Evolutionary conservation across 495 filamentous ascomycete genomes (phyloP), one percentile per base, ranked within the genome.

Genomic region (Neurospora sp.): DNA sequence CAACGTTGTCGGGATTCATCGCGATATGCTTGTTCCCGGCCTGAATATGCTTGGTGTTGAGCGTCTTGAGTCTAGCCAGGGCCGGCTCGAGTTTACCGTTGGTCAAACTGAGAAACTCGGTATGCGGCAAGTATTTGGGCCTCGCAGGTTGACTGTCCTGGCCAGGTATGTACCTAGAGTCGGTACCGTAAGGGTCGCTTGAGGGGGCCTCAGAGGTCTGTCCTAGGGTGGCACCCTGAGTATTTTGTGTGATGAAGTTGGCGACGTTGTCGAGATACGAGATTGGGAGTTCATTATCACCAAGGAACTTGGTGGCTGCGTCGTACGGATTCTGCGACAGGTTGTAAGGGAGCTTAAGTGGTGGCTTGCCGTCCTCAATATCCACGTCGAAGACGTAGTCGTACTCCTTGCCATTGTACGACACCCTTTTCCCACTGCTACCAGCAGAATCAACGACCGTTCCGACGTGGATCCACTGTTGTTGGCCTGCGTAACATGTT

Each of bases 361-460:
- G 89, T 39, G 96, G 96, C 75, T 95, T 93, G 44, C 96, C 96
- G 74, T 98, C 96, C 78, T 97, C 92, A 73, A 98, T 95, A 77
- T 98, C 96, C 37, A 99, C 96, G 78, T 98, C 95, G 76, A 98
- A 99, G 69, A 99, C 96, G 80, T 93, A 98, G 77, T 99, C 96
- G 79, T 96, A 99, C 72, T 97, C 93, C 79, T 94, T 89, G 31
- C 96, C 96, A 3, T 90, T 81, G 78, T 94, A 92, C 54, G 91
- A 83, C n/a, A 86, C 85, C 79, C 89, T 89, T 66, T 86, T 86
- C 4, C 92, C 91, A 73, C 90, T 93, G 79, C 93, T 96, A 40
- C 91, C 95, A 41, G 90, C 91, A 3, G 93, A 89, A 73, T 97
- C 94, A 20, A 99, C 96, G 18, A 98, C 96, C 0, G 93, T 97